Evolutionary conservation across 148 eudicot species (phyloP), one percentile per base, ranked within the genome.

Genomic region (Hydrangea macrophylla): DNA sequence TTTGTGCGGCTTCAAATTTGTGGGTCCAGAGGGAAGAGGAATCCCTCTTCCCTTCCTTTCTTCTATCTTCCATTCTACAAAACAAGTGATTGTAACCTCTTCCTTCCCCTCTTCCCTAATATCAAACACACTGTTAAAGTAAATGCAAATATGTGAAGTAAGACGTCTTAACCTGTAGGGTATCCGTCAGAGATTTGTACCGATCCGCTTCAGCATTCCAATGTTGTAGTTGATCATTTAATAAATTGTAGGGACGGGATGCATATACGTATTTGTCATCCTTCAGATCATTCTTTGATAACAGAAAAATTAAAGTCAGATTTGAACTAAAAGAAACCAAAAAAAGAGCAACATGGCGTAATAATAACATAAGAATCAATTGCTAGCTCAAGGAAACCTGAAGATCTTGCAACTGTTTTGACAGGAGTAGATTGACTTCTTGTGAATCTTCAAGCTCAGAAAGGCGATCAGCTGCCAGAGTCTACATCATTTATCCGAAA

Each of bases 211-310:
- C 97, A 32, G 84, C 73, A 73, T 79, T 84, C 98, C 98, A 90
- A 75, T 94, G 95, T 56, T 85, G 92, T 58, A 94, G 90, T 75
- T 90, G 96, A 81, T 94, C 98, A 80, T 78, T 88, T 40, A 86
- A 75, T 64, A 90, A 82, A 73, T 77, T 76, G 80, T 84, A 95
- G 59, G 81, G 71, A 42, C 99, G 92, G 75, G 97, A 95, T 56
- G 87, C 73, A 55, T 73, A 70, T 8, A 91, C 82, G 70, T 82
- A 78, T 62, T 84, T 85, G 60, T 87, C 91, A 66, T 85, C 96
- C 74, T 85, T 87, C 69, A 82, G 56, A 76, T 95, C 99, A 73
- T 76, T 86, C 98, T 93, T 79, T 54, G 8, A 42, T 62, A 64
- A 25, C 50, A 64, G 13, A 58, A 6, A 20, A 33, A 13, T 0